These are phyloP conservation scores for Pseudogymnoascus sp. DNA, from an alignment of 2,329 filamentous ascomycete genomes.

Conservation along the genomic window DNA sequence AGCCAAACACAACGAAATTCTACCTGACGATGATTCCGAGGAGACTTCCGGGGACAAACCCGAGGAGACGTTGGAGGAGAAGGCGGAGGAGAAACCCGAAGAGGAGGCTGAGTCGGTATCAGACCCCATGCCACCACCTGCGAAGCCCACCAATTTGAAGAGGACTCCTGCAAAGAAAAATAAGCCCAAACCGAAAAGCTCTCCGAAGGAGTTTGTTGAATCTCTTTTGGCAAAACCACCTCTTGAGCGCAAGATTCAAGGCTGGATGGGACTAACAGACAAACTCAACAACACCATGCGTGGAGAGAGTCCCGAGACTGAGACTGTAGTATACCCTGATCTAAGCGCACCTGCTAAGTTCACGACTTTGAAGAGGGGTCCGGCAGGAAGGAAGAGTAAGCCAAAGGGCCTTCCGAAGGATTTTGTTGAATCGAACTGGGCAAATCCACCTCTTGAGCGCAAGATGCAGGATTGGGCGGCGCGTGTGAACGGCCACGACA, in stretches of 20 bases:
- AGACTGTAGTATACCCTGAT: not conserved
- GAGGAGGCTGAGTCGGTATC: constrained; percentile 4
- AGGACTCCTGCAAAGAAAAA: constrained; percentile 1
- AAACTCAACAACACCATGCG: not conserved
- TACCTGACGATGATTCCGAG: not conserved
- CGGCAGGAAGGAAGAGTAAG: not conserved
- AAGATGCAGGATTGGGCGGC: constrained; percentile 56
- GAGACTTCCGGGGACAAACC: not conserved
- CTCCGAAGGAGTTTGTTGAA: constrained; percentile 41
- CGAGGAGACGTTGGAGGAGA: not conserved
- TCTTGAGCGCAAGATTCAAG: constrained; percentile 51
- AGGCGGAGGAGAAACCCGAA: not conserved
- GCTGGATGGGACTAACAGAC: constrained; percentile 42
- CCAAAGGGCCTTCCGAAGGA: constrained; percentile 44
- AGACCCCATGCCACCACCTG: constrained; percentile 12
- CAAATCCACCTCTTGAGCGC: constrained; percentile 47
- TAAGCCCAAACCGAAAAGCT: constrained; percentile 41
- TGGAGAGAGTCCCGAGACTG: not conserved
- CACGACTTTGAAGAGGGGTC: not conserved
- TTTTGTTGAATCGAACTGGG: constrained; percentile 45
- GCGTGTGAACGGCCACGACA: constrained; percentile 8
- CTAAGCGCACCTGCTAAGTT: not conserved
- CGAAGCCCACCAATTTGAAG: not conserved
- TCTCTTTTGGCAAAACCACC: constrained; percentile 39
- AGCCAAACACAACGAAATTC: constrained; percentile 4